Evolutionary conservation across 1,139 yeast species (phyloP).

Genomic region (Geotrichum citri-aurantii): DNA sequence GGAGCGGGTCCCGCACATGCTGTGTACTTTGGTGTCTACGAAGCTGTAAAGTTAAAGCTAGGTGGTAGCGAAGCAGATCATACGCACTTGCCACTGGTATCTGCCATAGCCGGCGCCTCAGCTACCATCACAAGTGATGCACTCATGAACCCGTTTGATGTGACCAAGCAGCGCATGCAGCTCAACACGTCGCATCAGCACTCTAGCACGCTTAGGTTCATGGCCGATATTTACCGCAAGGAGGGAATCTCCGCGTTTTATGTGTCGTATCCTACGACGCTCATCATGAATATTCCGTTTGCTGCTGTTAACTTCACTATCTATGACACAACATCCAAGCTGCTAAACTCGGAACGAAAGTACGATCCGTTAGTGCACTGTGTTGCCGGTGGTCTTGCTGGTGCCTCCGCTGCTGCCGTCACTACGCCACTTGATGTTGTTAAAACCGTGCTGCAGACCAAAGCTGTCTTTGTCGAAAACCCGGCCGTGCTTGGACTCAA

Average conservation of each 20-base stretch:
- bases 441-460: constrained; percentile 84
- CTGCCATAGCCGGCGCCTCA: constrained; percentile 85
- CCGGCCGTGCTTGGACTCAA: constrained; percentile 48
- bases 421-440: constrained; percentile 95
- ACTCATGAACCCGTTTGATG: constrained; percentile 96
- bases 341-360: constrained; percentile 67
- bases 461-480: constrained; percentile 37
- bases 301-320: constrained; percentile 93
- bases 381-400: constrained; percentile 90
- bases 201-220: constrained; percentile 36
- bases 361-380: constrained; percentile 93
- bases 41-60: constrained; percentile 62
- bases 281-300: constrained; percentile 89
- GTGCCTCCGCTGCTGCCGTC: constrained; percentile 93
- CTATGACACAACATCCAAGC: constrained; percentile 74
- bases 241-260: constrained; percentile 87
- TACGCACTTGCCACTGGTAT: constrained; percentile 71
- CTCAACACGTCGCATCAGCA: constrained; percentile 32
- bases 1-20: constrained; percentile 99
- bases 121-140: constrained; percentile 95
- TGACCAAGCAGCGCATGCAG: constrained; percentile 84
- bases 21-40: constrained; percentile 93
- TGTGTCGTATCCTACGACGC: constrained; percentile 90
- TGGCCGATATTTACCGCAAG: constrained; percentile 48
- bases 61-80: constrained; percentile 35